Conservation (phyloP, 2,329 filamentous ascomycete genomes). For the Ceratocystis huliohia region DNA sequence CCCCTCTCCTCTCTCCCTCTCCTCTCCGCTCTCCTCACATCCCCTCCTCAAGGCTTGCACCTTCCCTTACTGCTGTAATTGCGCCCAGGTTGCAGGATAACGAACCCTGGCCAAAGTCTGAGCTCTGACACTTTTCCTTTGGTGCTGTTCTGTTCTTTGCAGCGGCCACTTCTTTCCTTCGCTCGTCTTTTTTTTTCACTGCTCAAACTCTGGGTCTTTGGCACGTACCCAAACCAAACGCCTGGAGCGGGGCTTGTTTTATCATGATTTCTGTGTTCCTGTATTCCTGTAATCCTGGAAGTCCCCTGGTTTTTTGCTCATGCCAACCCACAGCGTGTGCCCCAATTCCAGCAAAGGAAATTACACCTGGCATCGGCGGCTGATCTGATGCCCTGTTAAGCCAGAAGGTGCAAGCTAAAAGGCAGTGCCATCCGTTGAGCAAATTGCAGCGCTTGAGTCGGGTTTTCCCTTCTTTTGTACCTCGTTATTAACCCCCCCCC, state of each 20-base stretch:
- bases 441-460: background rate
- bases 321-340: background rate
- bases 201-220: background rate
- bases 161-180: no score
- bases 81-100: background rate
- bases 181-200: background rate
- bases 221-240: background rate
- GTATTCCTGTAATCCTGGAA: background rate
- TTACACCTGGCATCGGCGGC: background rate
- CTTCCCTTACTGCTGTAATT: background rate
- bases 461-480: no score
- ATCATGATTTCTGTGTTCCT: slow-evolving; percentile 10
- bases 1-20: background rate
- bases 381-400: background rate
- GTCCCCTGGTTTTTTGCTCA: slow-evolving; percentile 1
- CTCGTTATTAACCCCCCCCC: no score
- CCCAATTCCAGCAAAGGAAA: background rate
- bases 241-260: slow-evolving; percentile 9
- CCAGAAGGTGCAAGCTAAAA: background rate
- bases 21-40: background rate
- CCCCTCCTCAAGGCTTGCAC: background rate
- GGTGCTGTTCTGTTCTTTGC: background rate
- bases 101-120: background rate
- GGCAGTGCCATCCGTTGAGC: background rate
- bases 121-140: background rate